A percentile compares a stretch with the other conserved stretches of the same genome.
These are phyloP conservation scores for Trichoderma oligosporum DNA, from an alignment of 2,329 filamentous ascomycete genomes.

Conservation along the genomic window DNA sequence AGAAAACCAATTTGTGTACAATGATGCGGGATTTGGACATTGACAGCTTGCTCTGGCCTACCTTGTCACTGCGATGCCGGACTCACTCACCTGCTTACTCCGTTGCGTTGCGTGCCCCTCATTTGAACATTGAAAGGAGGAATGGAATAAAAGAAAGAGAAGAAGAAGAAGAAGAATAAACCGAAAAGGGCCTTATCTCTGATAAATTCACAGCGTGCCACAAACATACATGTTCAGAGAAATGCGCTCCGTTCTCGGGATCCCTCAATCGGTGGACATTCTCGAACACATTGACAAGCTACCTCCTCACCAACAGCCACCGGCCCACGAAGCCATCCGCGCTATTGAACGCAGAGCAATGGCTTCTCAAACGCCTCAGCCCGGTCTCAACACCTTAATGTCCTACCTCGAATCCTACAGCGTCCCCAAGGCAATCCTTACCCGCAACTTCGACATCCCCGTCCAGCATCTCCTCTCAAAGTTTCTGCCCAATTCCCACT, in stretches of 20 bases:
- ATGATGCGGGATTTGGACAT: not conserved
- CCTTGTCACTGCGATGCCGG: not conserved
- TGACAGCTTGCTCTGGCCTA: not conserved
- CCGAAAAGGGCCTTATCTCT: not conserved
- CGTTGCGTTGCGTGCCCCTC: not conserved
- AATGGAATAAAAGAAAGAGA: not conserved
- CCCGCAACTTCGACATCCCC: conserved; percentile 84
- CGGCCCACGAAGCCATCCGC: conserved; percentile 70
- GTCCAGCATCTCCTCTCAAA: conserved; percentile 70
- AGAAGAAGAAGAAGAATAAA: not conserved
- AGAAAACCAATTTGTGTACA: not conserved
- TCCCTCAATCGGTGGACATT: conserved; percentile 73
- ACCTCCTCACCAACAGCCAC: conserved; percentile 54
- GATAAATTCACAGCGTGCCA: conserved; percentile 58
- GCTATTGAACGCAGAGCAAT: conserved; percentile 79
- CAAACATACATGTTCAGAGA: conserved; percentile 94
- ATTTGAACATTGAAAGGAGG: not conserved
- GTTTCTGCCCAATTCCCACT: conserved; percentile 65
- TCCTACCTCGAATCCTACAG: conserved; percentile 66
- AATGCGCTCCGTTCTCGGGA: conserved; percentile 74
- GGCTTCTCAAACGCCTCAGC: conserved; percentile 73
- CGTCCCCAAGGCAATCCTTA: conserved; percentile 82
- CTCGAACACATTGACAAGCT: conserved; percentile 81
- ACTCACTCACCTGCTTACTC: conserved; percentile 18
- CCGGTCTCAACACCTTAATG: conserved; percentile 76